Percentiles rank a stretch among this genome's conserved stretches.
Evolutionary conservation across 495 filamentous ascomycete genomes (phyloP).

Genomic region (Rhypophila decipiens): DNA sequence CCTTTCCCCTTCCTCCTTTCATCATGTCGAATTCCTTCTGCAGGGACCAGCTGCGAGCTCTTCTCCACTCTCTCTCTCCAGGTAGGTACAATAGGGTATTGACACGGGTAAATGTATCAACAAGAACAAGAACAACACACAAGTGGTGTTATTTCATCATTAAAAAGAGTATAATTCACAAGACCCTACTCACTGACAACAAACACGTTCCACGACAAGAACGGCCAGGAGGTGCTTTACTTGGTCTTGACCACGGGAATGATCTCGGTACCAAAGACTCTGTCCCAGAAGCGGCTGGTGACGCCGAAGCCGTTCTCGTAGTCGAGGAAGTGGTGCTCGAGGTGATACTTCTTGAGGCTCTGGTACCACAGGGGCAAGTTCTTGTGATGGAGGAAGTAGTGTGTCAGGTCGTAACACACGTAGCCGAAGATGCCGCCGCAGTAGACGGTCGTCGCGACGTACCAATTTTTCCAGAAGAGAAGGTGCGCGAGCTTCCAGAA

Average conservation of each 20-base stretch:
- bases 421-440: slow-evolving; percentile 95
- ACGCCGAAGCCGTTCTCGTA: slow-evolving; percentile 98
- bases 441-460: slow-evolving; percentile 66
- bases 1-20: too few relatives aligned
- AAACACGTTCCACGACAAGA: not conserved
- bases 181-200: not conserved
- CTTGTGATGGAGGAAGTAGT: slow-evolving; percentile 99
- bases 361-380: slow-evolving; percentile 85
- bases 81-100: too few relatives aligned
- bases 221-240: slow-evolving; percentile 23
- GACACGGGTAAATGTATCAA: too few relatives aligned
- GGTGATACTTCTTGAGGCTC: slow-evolving; percentile 90
- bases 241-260: slow-evolving; percentile 49
- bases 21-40: too few relatives aligned
- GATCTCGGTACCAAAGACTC: slow-evolving; percentile 83
- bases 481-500: slow-evolving; percentile 91
- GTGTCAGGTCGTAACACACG: slow-evolving; percentile 91
- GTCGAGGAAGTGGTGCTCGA: slow-evolving; percentile 94
- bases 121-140: too few relatives aligned
- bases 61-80: too few relatives aligned
- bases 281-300: slow-evolving; percentile 96
- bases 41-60: too few relatives aligned
- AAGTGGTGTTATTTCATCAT: too few relatives aligned
- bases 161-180: too few relatives aligned
- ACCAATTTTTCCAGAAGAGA: slow-evolving; percentile 81